A percentile compares a stretch with the other conserved stretches of the same genome.
Evolutionary conservation across 805 yeast species (phyloP).

Genomic region (Ogataea nakhonphanomensis): DNA sequence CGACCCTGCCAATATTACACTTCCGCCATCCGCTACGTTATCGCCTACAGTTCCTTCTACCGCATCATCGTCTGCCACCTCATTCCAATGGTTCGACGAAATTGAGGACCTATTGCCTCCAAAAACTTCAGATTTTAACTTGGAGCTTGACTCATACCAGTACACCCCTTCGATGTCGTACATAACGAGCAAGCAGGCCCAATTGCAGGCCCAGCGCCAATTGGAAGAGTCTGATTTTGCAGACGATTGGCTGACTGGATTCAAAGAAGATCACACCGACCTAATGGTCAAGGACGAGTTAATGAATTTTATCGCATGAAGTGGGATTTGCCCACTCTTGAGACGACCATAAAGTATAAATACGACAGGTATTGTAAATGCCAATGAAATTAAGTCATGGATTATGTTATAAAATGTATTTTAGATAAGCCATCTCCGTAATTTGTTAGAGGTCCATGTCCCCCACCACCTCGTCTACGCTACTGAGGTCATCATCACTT

Average conservation of each 20-base stretch:
- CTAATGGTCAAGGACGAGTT: slow-evolving; percentile 6
- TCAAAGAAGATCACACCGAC: slow-evolving; percentile 12
- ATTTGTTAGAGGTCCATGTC: slow-evolving; percentile 29
- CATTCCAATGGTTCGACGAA: slow-evolving; percentile 18
- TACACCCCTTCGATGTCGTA: slow-evolving; percentile 19
- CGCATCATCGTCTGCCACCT: slow-evolving; percentile 6
- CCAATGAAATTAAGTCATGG: slow-evolving; percentile 1
- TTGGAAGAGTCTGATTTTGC: slow-evolving; percentile 6
- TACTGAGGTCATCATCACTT: slow-evolving; percentile 29
- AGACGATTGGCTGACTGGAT: slow-evolving; percentile 12
- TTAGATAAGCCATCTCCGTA: no score
- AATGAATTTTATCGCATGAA: slow-evolving; percentile 7
- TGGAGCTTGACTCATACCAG: slow-evolving; percentile 9
- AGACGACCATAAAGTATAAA: background rate
- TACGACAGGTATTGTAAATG: background rate
- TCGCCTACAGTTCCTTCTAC: slow-evolving; percentile 4
- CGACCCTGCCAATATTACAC: background rate
- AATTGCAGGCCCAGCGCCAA: slow-evolving; percentile 14
- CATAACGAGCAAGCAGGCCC: slow-evolving; percentile 16
- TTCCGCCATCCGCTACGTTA: slow-evolving; percentile 1
- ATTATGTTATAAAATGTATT: background rate
- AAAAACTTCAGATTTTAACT: slow-evolving; percentile 1
- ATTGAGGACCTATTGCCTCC: slow-evolving; percentile 11
- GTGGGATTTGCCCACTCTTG: background rate
- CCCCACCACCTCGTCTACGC: slow-evolving; percentile 32